These are phyloP conservation scores for Maudiozyma barnettii DNA, from an alignment of 805 yeast genomes.

Conservation along the genomic window DNA sequence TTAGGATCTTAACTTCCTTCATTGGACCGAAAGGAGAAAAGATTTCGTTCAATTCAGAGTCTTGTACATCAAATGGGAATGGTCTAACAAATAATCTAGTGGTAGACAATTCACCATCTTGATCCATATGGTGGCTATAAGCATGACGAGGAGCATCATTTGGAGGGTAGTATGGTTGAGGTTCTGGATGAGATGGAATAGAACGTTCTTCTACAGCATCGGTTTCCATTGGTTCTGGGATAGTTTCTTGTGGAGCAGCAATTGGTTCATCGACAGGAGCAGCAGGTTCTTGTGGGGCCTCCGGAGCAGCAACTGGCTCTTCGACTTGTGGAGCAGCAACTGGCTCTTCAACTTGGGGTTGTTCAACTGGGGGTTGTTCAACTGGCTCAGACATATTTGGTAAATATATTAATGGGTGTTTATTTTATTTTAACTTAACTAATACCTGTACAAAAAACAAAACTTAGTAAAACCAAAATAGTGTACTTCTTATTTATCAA, in stretches of 20 bases:
- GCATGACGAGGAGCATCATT: conserved; percentile 5
- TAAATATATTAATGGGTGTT: no score
- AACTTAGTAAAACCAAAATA: no score
- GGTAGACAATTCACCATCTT: conserved; percentile 32
- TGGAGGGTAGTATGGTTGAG: conserved; percentile 15
- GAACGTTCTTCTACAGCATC: conserved; percentile 6
- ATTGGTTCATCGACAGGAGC: conserved; percentile 1
- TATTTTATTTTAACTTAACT: neutral
- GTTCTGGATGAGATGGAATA: conserved; percentile 8
- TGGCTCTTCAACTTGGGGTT: neutral
- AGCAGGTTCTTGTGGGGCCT: neutral
- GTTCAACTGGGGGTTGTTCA: conserved; percentile 1
- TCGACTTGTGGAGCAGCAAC: neutral
- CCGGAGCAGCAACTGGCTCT: neutral
- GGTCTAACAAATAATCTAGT: conserved; percentile 54
- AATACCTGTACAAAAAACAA: no score
- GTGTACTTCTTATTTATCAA: no score
- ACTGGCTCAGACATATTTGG: conserved; percentile 7
- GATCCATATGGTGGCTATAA: conserved; percentile 7
- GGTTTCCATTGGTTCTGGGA: conserved; percentile 10
- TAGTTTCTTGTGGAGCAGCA: conserved; percentile 8
- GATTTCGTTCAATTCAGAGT: conserved; percentile 58
- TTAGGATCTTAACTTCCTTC: conserved; percentile 57
- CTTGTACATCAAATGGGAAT: conserved; percentile 43
- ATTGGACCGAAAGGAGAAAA: conserved; percentile 59